Evolutionary conservation across 352 stramenopile species (phyloP).

Genomic region (Pythium brassicae): DNA sequence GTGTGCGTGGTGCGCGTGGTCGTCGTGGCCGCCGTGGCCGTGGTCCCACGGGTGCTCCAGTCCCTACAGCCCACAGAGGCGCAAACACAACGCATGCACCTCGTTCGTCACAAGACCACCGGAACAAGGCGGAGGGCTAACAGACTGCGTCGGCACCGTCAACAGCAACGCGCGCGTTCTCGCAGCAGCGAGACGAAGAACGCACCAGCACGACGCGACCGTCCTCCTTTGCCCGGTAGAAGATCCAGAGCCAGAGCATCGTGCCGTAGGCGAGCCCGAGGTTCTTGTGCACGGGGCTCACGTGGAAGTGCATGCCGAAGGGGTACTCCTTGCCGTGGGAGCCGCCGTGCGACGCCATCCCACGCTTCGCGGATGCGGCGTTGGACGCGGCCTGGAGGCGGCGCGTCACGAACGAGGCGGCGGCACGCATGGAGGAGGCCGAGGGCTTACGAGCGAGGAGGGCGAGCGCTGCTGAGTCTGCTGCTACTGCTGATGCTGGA

Average conservation of each 20-base stretch:
- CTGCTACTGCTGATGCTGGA: too few species aligned
- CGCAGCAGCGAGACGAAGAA: neutral
- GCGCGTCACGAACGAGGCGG: slow-evolving; percentile 42
- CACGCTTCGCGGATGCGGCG: slow-evolving; percentile 27
- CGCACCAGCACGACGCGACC: slow-evolving; percentile 71
- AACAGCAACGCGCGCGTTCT: too few species aligned
- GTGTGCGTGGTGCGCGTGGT: slow-evolving; percentile 26
- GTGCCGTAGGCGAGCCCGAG: slow-evolving; percentile 82
- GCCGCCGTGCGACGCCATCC: slow-evolving; percentile 58
- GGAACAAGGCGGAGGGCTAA: neutral
- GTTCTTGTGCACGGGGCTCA: slow-evolving; percentile 86
- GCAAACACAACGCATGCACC: too few species aligned
- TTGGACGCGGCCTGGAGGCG: slow-evolving; percentile 30
- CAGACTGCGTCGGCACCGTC: too few species aligned
- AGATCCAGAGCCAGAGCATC: slow-evolving; percentile 90
- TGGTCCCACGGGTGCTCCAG: slow-evolving; percentile 86
- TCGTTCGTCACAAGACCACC: slow-evolving; percentile 15
- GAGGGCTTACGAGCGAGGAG: too few species aligned
- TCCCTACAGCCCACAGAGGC: slow-evolving; percentile 33
- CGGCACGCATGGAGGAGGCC: slow-evolving; percentile 23
- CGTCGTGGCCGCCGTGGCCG: slow-evolving; percentile 42
- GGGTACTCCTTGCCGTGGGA: slow-evolving; percentile 58
- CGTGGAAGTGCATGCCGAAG: slow-evolving; percentile 88
- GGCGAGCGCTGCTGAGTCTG: too few species aligned
- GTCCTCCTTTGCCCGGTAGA: slow-evolving; percentile 87